These are phyloP conservation scores for Boletus sp. DNA, from an alignment of 768 basidiomycete genomes.

Conservation along the genomic window DNA sequence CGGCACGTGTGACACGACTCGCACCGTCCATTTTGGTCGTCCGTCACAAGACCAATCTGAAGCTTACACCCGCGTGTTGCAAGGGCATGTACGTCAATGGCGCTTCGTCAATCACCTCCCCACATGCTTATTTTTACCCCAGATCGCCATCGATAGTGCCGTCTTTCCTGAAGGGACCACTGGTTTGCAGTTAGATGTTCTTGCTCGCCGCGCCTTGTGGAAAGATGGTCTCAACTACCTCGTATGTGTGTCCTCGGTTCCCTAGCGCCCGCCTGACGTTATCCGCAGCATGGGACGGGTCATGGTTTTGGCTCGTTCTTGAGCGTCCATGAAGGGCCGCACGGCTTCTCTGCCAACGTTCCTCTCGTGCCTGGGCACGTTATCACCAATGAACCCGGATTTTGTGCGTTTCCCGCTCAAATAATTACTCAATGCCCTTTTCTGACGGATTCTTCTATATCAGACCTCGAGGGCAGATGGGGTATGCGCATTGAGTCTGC, in stretches of 20 bases:
- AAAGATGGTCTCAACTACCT: constrained; percentile 80
- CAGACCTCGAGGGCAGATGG: constrained; percentile 76
- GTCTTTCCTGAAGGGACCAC: constrained; percentile 91
- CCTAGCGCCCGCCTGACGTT: constrained; percentile 15
- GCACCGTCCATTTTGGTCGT: constrained; percentile 85
- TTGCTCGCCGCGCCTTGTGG: constrained; percentile 89
- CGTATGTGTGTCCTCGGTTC: constrained; percentile 40
- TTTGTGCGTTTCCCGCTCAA: constrained; percentile 53
- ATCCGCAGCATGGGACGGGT: constrained; percentile 78
- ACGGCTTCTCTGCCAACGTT: constrained; percentile 68
- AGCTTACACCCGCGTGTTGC: constrained; percentile 92
- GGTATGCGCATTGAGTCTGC: constrained; percentile 94
- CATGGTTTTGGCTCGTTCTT: constrained; percentile 89
- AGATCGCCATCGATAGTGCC: constrained; percentile 90
- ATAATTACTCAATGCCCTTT: constrained; percentile 13
- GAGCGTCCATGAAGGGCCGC: constrained; percentile 82
- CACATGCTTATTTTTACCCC: constrained; percentile 21
- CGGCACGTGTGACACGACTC: constrained; percentile 85
- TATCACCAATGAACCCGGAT: constrained; percentile 93
- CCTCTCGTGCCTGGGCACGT: constrained; percentile 84
- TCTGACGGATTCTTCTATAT: constrained; percentile 15
- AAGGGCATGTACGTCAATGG: constrained; percentile 79
- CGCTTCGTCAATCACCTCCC: constrained; percentile 17
- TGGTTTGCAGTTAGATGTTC: constrained; percentile 78
- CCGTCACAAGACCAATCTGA: constrained; percentile 83